Evolutionary conservation across 2,329 filamentous ascomycete genomes (phyloP), one percentile per base, ranked within the genome.

Genomic region (Mycogone perniciosa): DNA sequence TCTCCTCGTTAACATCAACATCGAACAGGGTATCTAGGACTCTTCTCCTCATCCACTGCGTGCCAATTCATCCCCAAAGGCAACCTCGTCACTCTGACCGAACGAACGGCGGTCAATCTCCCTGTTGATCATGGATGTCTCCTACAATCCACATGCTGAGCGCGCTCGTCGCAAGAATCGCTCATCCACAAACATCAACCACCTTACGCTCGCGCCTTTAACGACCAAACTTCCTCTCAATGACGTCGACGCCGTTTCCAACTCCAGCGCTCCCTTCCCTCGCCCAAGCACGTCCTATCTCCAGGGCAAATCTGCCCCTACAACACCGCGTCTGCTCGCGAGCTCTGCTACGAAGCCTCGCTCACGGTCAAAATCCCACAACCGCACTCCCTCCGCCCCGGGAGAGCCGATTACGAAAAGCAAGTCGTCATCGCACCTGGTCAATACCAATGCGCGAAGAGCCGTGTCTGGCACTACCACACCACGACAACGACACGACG

Each of bases 191-290:
- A 82, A 77, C 65, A 69, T 84, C 56, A 77, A 79, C 60, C 77
- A 82, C 59, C 74, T 84, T 53, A 76, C 78, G 10, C 79, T 85
- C 52, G 82, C 80, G n/a, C 82, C 82, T 30, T 69, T 86, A 49
- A 85, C 82, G 27, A 74, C 77, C 46, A 80, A 78, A 62, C 72
- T 85, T 7, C 81, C 82, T 39, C 68, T 84, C 51, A 69, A 74
- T 54, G 79, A 82, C 60, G 67, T 71, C 51, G 75, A 80, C 46
- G 71, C 75, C 57, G 61, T 75, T 31, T 62, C 64, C 55, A 70
- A 75, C 48, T 62, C 65, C 38, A 53, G 63, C 8, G 54, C 59
- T 34, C 62, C 70, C 33, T 61, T 68, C 33, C 55, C 64, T 9
- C 60, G 54, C 35, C 54, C 53, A 43, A 60, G 56, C 41, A 60